phyloP scores from a whole-genome alignment of 805 yeast species.

The Brettanomyces bruxellensis region DNA sequence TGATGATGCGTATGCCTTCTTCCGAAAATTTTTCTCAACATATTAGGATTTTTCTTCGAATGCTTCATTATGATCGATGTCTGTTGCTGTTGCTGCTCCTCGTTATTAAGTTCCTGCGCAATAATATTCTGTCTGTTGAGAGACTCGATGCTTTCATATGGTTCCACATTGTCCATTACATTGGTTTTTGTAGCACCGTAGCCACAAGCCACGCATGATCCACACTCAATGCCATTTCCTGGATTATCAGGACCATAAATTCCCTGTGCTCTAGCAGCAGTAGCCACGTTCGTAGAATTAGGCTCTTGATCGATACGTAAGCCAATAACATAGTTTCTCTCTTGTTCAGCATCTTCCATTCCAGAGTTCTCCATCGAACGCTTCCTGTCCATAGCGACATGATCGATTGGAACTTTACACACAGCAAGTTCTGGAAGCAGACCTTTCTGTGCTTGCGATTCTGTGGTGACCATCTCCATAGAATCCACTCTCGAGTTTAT shows the following conservation, averaged over 20 bases:
- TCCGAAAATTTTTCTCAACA: slow-evolving; percentile 9
- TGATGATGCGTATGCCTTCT: slow-evolving; percentile 5
- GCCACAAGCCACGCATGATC: slow-evolving; percentile 21
- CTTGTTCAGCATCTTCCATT: slow-evolving; percentile 18
- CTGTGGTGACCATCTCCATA: slow-evolving; percentile 19
- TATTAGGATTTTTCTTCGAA: slow-evolving; percentile 4
- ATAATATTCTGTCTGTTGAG: neutral
- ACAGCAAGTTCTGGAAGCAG: slow-evolving; percentile 10
- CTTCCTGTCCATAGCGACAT: slow-evolving; percentile 21
- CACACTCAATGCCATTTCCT: slow-evolving; percentile 15
- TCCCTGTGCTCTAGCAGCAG: slow-evolving; percentile 2
- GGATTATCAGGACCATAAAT: neutral
- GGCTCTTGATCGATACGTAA: slow-evolving; percentile 7
- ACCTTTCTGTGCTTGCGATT: slow-evolving; percentile 12
- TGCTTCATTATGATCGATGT: neutral
- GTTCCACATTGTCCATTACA: neutral
- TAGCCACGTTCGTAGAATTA: slow-evolving; percentile 4
- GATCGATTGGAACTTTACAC: slow-evolving; percentile 28
- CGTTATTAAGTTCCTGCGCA: slow-evolving; percentile 1
- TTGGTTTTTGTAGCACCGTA: slow-evolving; percentile 10
- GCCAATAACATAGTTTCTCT: slow-evolving; percentile 22
- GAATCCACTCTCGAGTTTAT: slow-evolving; percentile 19
- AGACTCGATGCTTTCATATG: slow-evolving; percentile 1
- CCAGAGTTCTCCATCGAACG: slow-evolving; percentile 21
- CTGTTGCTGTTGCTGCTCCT: neutral